Conservation (phyloP, 139 green algal species). For the Tetradesmus obliquus region DNA sequence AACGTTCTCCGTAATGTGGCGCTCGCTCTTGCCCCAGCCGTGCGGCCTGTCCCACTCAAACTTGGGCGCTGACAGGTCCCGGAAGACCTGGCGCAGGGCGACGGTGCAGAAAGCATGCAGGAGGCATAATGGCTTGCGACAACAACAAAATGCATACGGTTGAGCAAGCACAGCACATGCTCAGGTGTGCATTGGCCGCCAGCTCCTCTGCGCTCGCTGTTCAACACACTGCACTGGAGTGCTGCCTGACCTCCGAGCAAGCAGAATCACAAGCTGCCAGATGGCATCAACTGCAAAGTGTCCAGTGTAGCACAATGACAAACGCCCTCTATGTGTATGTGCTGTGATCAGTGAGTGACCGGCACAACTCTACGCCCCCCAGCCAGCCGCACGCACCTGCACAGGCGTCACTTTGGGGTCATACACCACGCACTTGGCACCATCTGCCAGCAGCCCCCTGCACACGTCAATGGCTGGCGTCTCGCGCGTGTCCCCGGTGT, state of each 20-base stretch:
- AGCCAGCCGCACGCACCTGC: not conserved
- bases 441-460: constrained; percentile 84
- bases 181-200: too few species aligned
- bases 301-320: not conserved
- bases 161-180: not conserved
- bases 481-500: constrained; percentile 95
- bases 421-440: constrained; percentile 86
- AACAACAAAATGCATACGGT: too few species aligned
- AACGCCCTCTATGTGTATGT: not conserved
- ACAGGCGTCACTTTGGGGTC: constrained; percentile 88
- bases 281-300: too few species aligned
- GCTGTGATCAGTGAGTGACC: too few species aligned
- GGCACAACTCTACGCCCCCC: too few species aligned
- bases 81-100: constrained; percentile 79
- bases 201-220: too few species aligned
- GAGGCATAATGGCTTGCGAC: not conserved
- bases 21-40: constrained; percentile 11
- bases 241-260: too few species aligned
- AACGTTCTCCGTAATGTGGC: not conserved
- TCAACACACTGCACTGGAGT: too few species aligned
- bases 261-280: too few species aligned
- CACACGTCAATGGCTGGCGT: constrained; percentile 99
- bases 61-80: constrained; percentile 86
- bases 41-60: constrained; percentile 96
- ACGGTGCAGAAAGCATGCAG: constrained; percentile 45